Conservation (phyloP, 1,284 basidiomycete species). For the Ceraceosorus bombacis region DNA sequence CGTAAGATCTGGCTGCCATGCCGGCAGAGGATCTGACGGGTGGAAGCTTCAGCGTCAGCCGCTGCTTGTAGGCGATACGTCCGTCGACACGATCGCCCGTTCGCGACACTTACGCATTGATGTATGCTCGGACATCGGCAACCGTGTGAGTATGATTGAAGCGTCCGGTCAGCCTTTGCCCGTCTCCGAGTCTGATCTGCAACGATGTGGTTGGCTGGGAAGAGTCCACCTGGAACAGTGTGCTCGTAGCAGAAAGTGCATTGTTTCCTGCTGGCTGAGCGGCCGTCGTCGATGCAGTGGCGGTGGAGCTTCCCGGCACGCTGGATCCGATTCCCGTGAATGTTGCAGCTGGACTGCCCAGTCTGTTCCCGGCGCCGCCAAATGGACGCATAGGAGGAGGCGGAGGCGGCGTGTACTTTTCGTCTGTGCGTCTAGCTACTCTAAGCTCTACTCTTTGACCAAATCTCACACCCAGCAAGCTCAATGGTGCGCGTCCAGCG, state of each 20-base stretch:
- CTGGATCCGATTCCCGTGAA: slow-evolving; percentile 11
- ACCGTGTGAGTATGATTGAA: slow-evolving; percentile 92
- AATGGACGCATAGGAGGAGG: slow-evolving; percentile 56
- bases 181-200: slow-evolving; percentile 84
- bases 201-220: slow-evolving; percentile 75
- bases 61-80: not conserved
- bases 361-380: slow-evolving; percentile 69
- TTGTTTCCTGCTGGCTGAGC: slow-evolving; percentile 23
- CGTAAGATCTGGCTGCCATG: slow-evolving; percentile 30
- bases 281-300: slow-evolving; percentile 49
- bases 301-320: slow-evolving; percentile 17
- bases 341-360: slow-evolving; percentile 56
- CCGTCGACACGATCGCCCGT: no score
- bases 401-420: slow-evolving; percentile 63
- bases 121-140: slow-evolving; percentile 73
- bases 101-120: slow-evolving; percentile 67
- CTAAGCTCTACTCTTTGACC: slow-evolving; percentile 81
- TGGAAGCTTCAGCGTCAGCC: no score
- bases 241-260: slow-evolving; percentile 4
- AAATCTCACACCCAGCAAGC: slow-evolving; percentile 65
- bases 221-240: slow-evolving; percentile 67
- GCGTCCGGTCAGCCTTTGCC: slow-evolving; percentile 71
- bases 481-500: slow-evolving; percentile 70
- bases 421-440: slow-evolving; percentile 65
- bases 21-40: slow-evolving; percentile 30